Evolutionary conservation across 768 basidiomycete species (phyloP).

Genomic region (Leccinum subgranulosum): DNA sequence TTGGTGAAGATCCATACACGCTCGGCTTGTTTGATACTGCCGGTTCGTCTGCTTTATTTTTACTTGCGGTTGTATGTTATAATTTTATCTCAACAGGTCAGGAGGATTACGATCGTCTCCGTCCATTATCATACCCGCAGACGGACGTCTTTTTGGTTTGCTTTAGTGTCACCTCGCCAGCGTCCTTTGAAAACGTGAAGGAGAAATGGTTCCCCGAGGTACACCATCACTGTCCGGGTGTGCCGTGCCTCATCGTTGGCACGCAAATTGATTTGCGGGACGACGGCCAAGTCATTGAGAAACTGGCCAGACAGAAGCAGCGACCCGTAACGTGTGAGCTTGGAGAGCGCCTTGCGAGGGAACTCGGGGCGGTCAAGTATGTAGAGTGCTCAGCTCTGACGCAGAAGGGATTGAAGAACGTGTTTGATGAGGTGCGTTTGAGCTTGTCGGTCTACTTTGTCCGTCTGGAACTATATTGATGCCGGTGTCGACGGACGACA

Average conservation of each 20-base stretch:
- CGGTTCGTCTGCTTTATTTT: constrained; percentile 52
- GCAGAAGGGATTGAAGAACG: constrained; percentile 99
- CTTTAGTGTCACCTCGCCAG: constrained; percentile 97
- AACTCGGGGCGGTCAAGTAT: constrained; percentile 97
- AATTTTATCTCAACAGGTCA: constrained; percentile 58
- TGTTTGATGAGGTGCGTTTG: constrained; percentile 92
- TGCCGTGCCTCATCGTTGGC: constrained; percentile 98
- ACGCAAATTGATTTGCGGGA: constrained; percentile 98
- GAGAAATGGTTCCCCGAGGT: constrained; percentile 99
- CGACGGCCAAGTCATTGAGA: constrained; percentile 90
- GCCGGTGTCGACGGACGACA: constrained; percentile 6
- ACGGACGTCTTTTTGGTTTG: constrained; percentile 99
- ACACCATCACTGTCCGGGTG: constrained; percentile 98
- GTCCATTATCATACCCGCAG: constrained; percentile 98
- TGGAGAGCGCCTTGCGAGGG: constrained; percentile 93
- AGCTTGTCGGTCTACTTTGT: background rate
- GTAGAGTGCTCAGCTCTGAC: constrained; percentile 99
- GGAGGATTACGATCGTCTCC: constrained; percentile 99
- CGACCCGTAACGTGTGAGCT: constrained; percentile 83
- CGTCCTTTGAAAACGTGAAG: constrained; percentile 99
- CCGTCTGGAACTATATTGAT: constrained; percentile 6
- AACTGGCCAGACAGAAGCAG: constrained; percentile 95
- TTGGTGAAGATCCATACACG: constrained; percentile 99
- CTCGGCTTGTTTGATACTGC: constrained; percentile 98
- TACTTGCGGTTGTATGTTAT: constrained; percentile 8